Evolutionary conservation across 352 stramenopile genomes (phyloP).

Genomic region (Phytophthora quininea): DNA sequence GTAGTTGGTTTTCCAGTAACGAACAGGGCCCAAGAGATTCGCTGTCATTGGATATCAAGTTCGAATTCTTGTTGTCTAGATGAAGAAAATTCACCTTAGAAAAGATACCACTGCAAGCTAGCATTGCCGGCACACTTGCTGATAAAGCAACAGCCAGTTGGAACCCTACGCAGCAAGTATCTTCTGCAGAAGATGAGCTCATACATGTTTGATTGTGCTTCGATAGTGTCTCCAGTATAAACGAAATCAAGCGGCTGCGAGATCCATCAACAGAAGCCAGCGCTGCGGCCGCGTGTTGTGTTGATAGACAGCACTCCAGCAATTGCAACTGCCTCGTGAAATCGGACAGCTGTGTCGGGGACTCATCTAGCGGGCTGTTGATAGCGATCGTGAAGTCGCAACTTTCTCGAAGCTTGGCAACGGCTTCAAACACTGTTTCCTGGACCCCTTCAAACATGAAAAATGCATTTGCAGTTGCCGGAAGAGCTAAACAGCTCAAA

Average conservation of each 20-base stretch:
- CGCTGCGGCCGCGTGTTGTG: conserved; percentile 29
- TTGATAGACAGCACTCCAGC: conserved; percentile 42
- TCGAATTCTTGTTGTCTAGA: conserved; percentile 13
- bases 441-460: conserved; percentile 32
- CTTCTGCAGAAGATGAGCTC: conserved; percentile 40
- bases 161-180: conserved; percentile 47
- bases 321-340: conserved; percentile 27
- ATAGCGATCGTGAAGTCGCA: conserved; percentile 37
- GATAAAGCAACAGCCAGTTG: conserved; percentile 37
- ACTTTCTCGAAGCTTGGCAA: conserved; percentile 23
- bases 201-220: conserved; percentile 27
- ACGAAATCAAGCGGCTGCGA: conserved; percentile 22
- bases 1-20: conserved; percentile 44
- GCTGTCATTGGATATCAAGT: conserved; percentile 3
- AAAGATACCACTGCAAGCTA: conserved; percentile 33
- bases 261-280: conserved; percentile 10
- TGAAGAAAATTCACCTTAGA: conserved; percentile 27
- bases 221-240: conserved; percentile 32
- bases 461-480: conserved; percentile 8
- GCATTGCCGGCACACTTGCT: conserved; percentile 43
- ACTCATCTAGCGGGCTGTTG: conserved; percentile 51
- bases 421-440: conserved; percentile 3
- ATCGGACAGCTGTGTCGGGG: conserved; percentile 10
- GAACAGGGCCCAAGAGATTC: conserved; percentile 32
- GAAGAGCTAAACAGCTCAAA: conserved; percentile 15